phyloP scores from a whole-genome alignment of 106 monocot genomes.

The Iris macrosiphon region DNA sequence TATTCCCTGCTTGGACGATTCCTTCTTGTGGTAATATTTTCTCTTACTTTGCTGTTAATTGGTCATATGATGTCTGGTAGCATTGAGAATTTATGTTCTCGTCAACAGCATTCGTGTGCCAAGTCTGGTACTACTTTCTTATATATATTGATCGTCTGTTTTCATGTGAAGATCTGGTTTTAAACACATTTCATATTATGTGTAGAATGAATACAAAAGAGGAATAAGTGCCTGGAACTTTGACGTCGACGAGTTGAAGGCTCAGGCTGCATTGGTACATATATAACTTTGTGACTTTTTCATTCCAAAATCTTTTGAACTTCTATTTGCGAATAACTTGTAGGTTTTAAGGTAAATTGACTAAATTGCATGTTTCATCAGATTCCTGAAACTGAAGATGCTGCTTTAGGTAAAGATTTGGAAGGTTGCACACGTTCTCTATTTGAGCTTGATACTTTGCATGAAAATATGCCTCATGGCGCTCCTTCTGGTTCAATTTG shows the following conservation, averaged over 20 bases:
- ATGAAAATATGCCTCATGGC: slow-evolving; percentile 20
- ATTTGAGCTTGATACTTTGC: slow-evolving; percentile 31
- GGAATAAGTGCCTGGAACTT: slow-evolving; percentile 85
- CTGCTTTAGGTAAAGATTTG: slow-evolving; percentile 11
- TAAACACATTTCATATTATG: not conserved
- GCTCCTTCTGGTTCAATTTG: slow-evolving; percentile 3
- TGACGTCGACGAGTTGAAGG: slow-evolving; percentile 59
- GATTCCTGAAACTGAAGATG: slow-evolving; percentile 29
- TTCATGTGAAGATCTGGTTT: not conserved
- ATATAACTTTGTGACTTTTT: not conserved
- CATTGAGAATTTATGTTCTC: too few relatives aligned
- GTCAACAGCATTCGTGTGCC: too few relatives aligned
- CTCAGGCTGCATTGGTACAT: slow-evolving; percentile 57
- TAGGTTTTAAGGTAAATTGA: too few relatives aligned
- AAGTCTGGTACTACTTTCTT: too few relatives aligned
- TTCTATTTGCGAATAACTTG: not conserved
- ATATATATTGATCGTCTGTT: too few relatives aligned
- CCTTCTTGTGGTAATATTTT: too few relatives aligned
- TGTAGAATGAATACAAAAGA: slow-evolving; percentile 63
- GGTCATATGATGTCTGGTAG: too few relatives aligned
- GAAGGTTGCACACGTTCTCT: slow-evolving; percentile 21
- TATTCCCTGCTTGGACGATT: too few relatives aligned
- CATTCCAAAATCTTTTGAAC: not conserved
- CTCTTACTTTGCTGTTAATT: too few relatives aligned
- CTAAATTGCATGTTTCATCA: not conserved